Percentiles rank a stretch among this genome's conserved stretches.
Evolutionary conservation across 2,329 filamentous ascomycete species (phyloP).

Genomic region (Fusarium cyanostomum): DNA sequence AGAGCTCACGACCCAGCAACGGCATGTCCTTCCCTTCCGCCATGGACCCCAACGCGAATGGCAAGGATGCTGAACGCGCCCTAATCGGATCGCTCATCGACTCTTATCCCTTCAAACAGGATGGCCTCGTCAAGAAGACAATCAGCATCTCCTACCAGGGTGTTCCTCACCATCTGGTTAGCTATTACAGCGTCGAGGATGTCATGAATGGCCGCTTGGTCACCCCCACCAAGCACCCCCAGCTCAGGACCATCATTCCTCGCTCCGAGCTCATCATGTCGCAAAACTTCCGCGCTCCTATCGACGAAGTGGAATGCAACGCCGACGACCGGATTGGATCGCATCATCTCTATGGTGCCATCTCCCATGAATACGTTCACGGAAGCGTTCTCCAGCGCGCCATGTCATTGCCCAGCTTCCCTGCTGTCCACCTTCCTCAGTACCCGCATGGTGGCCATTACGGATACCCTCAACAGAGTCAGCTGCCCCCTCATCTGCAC

Average conservation of each 20-base stretch:
- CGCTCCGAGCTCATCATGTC: constrained; percentile 66
- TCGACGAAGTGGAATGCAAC: constrained; percentile 65
- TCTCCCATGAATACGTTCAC: constrained; percentile 25
- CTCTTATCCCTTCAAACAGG: constrained; percentile 85
- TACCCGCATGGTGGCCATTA: not conserved
- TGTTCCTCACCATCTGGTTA: constrained; percentile 84
- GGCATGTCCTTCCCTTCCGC: constrained; percentile 18
- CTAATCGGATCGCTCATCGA: constrained; percentile 87
- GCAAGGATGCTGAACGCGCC: constrained; percentile 49
- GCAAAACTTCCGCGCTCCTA: constrained; percentile 73
- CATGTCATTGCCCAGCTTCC: constrained; percentile 39
- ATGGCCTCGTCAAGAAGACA: constrained; percentile 90
- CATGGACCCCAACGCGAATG: constrained; percentile 22
- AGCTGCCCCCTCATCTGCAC: not conserved
- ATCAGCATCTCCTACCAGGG: constrained; percentile 81
- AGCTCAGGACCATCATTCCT: constrained; percentile 56
- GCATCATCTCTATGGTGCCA: constrained; percentile 7
- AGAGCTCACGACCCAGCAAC: constrained; percentile 37
- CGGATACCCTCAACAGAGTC: not conserved
- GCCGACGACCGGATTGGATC: not conserved
- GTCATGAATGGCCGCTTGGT: constrained; percentile 70
- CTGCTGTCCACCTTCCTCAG: not conserved
- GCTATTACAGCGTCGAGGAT: constrained; percentile 86
- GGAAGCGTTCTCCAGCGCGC: constrained; percentile 39
- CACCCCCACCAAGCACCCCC: constrained; percentile 63